Base-by-base conservation (phyloP, 2,329 filamentous ascomycete species). In the Aspergillus luchuensis region DNA sequence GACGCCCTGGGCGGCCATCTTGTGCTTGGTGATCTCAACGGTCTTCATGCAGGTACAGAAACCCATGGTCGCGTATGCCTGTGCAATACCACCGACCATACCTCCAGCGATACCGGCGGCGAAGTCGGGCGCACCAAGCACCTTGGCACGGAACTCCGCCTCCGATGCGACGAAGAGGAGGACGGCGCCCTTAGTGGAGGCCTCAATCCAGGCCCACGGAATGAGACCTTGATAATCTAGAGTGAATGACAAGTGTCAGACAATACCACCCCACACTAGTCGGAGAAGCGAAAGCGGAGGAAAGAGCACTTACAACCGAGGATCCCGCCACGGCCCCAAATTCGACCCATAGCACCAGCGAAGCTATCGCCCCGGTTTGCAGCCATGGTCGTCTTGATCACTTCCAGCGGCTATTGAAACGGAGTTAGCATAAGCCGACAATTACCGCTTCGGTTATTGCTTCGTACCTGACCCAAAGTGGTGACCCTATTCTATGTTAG, bases 1-100 rank as follows among this genome's bases (percentile, higher is more conserved):
- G 68, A 89, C 87, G 70, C 95, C 95, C 47, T 87, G 69, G 36
- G 91, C 89, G 13, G 91, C 92, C 74, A 95, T 84, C 87, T 98
- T 98, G 85, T 95, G 90, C 83, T 97, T 96, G 75, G 95, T 99
- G 81, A 99, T 99, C 81, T 99, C 95, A 69, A 98, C 95, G 66
- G 95, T 99, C 89, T 99, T 99, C 95, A 99, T 99, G 87, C 95
- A 99, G 64, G 95, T 99, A 82, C 95, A 99, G 88, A 99, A 99
- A 70, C 95, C 95, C 94, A 99, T 99, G 78, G 95, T 99, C 68
- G 95, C 95, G 79, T 99, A 99, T 62, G 95, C 95, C 83, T 99
- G 95, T 50, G 94, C 95, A 61, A 99, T 88, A 85, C 95, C 95
- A 76, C 95, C 95, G 21, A 88, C 85, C 84, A 99, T 92, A 79